A percentile compares a stretch with the other conserved stretches of the same genome.
Conservation (phyloP, 2,329 filamentous ascomycete genomes). For the Colletotrichum ledebouriae region DNA sequence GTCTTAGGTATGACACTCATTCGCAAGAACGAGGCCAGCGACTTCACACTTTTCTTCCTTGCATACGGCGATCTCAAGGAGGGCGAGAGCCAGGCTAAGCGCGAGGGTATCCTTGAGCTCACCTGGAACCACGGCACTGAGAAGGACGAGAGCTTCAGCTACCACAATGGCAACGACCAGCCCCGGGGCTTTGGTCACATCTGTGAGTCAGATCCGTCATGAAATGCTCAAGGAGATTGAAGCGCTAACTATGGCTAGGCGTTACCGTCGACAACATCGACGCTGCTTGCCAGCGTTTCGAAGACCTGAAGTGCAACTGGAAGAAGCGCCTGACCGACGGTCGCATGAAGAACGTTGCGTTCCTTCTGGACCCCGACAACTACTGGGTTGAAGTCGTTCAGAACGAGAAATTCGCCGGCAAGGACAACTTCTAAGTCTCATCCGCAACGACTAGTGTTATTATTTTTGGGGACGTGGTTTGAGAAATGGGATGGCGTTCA, state of each 20-base stretch:
- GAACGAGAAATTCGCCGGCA: slow-evolving; percentile 75
- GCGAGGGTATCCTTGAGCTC: slow-evolving; percentile 89
- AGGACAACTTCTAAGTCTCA: slow-evolving; percentile 63
- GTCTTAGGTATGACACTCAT: slow-evolving; percentile 89
- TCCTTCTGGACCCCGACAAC: slow-evolving; percentile 87
- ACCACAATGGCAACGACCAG: slow-evolving; percentile 92
- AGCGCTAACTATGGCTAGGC: slow-evolving; percentile 57
- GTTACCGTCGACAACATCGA: slow-evolving; percentile 90
- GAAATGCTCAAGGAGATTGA: too few species aligned
- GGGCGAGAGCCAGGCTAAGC: slow-evolving; percentile 70
- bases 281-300: slow-evolving; percentile 87
- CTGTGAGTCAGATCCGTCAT: slow-evolving; percentile 64
- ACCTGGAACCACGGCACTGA: slow-evolving; percentile 90
- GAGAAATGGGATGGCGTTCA: slow-evolving; percentile 8
- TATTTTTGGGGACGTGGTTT: not conserved
- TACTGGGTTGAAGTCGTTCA: slow-evolving; percentile 89
- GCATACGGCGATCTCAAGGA: slow-evolving; percentile 74
- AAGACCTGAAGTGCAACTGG: slow-evolving; percentile 85
- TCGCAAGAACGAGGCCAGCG: slow-evolving; percentile 78
- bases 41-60: slow-evolving; percentile 94
- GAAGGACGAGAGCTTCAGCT: slow-evolving; percentile 85
- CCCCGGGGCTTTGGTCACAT: slow-evolving; percentile 97
- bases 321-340: slow-evolving; percentile 97
- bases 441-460: slow-evolving; percentile 7
- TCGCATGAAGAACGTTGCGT: slow-evolving; percentile 93